phyloP scores from a whole-genome alignment of 768 basidiomycete genomes.

The Lactarius indigo region DNA sequence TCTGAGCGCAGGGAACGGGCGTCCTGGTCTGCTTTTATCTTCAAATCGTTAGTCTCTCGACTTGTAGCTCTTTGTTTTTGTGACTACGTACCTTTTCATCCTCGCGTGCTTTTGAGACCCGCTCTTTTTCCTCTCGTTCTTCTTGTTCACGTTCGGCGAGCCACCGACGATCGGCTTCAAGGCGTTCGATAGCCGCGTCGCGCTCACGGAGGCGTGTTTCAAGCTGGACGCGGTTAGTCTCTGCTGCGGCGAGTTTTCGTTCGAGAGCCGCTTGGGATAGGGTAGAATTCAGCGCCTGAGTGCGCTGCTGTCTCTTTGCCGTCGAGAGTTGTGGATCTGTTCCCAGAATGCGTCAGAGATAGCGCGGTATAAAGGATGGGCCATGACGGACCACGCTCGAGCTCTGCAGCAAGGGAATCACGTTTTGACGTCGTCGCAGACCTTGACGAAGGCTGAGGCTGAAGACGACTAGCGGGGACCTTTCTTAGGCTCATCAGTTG shows the following conservation, averaged over 20 bases:
- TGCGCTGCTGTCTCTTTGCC: slow-evolving; percentile 65
- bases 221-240: slow-evolving; percentile 59
- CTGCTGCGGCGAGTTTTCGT: slow-evolving; percentile 59
- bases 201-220: slow-evolving; percentile 67
- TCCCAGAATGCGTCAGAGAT: not conserved
- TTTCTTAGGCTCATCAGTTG: slow-evolving; percentile 3
- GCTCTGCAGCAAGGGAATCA: slow-evolving; percentile 63
- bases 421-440: slow-evolving; percentile 44
- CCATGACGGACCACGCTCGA: slow-evolving; percentile 51
- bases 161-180: slow-evolving; percentile 69
- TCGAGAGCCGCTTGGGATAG: slow-evolving; percentile 63
- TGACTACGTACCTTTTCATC: slow-evolving; percentile 55
- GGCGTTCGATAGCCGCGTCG: slow-evolving; percentile 55
- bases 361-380: no score
- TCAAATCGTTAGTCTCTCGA: not conserved
- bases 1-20: slow-evolving; percentile 48
- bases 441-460: slow-evolving; percentile 4
- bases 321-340: slow-evolving; percentile 63
- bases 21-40: slow-evolving; percentile 51
- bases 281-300: slow-evolving; percentile 57
- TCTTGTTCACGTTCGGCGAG: slow-evolving; percentile 65
- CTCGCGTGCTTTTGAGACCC: slow-evolving; percentile 45
- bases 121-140: slow-evolving; percentile 65
- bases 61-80: no score
- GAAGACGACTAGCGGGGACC: not conserved